Evolutionary conservation across 257 asterid species (phyloP).

Genomic region (Solanum medicagineum): DNA sequence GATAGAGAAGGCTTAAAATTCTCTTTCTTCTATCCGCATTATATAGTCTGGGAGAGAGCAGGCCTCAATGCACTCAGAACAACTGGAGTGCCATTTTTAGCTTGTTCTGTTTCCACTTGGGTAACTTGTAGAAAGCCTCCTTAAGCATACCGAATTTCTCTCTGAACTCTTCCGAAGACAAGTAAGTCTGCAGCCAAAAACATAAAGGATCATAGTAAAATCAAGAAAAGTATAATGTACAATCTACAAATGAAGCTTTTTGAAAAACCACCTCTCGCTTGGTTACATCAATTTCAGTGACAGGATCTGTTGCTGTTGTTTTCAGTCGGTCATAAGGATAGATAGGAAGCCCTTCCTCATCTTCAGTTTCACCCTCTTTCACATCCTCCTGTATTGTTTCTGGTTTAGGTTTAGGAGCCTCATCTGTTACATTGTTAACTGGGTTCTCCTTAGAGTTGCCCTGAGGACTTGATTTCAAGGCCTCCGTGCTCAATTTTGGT

Average conservation of each 20-base stretch:
- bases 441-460: conserved; percentile 47
- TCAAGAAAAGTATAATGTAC: not conserved
- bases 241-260: not conserved
- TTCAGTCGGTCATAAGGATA: conserved; percentile 74
- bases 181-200: conserved; percentile 48
- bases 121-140: conserved; percentile 72
- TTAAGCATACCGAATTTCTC: conserved; percentile 72
- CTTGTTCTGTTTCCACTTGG: conserved; percentile 98
- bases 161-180: conserved; percentile 73
- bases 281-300: conserved; percentile 64
- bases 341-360: conserved; percentile 67
- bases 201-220: not conserved
- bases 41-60: conserved; percentile 2
- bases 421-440: conserved; percentile 27
- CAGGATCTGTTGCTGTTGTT: conserved; percentile 58
- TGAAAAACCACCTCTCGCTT: conserved; percentile 71
- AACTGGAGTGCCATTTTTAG: conserved; percentile 82
- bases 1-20: conserved; percentile 15
- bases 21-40: conserved; percentile 14
- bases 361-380: conserved; percentile 82
- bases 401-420: conserved; percentile 51
- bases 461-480: conserved; percentile 31
- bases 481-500: conserved; percentile 29
- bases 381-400: conserved; percentile 78
- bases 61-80: conserved; percentile 31